Evolutionary conservation across 2,329 filamentous ascomycete species (phyloP).

Genomic region (Pyrenophora tritici-repentis): DNA sequence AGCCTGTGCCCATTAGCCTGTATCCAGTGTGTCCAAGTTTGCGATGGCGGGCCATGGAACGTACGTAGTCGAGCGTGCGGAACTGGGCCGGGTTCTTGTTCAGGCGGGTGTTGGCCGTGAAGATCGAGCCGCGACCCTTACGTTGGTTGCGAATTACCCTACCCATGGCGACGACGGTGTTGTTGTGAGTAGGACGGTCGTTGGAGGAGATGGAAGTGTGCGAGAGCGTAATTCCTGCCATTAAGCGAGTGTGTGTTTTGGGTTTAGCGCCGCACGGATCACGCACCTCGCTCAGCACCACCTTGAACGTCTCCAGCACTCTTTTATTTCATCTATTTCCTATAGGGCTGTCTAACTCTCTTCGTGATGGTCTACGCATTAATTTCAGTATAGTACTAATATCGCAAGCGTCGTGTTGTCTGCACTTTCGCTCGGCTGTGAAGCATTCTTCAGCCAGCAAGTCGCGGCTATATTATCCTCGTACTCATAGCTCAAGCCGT

Average conservation of each 20-base stretch:
- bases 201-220: slow-evolving; percentile 2
- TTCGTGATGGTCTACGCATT: not conserved
- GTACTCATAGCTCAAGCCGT: not conserved
- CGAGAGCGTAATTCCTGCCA: not conserved
- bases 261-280: slow-evolving; percentile 6
- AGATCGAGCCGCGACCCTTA: slow-evolving; percentile 73
- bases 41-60: slow-evolving; percentile 34
- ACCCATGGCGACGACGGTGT: slow-evolving; percentile 57
- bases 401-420: slow-evolving; percentile 1
- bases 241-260: slow-evolving; percentile 1
- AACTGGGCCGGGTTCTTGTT: slow-evolving; percentile 97
- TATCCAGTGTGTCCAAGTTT: slow-evolving; percentile 14
- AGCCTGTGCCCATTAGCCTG: slow-evolving; percentile 53
- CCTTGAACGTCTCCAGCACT: not conserved
- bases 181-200: slow-evolving; percentile 33
- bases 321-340: not conserved
- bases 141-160: slow-evolving; percentile 79
- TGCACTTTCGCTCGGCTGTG: not conserved
- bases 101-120: slow-evolving; percentile 69
- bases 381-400: not conserved
- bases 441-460: not conserved
- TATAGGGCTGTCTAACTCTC: too few relatives aligned
- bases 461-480: not conserved
- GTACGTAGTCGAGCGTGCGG: slow-evolving; percentile 87
- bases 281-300: not conserved